Evolutionary conservation across 768 basidiomycete genomes (phyloP).

Genomic region (Tricholoma matsutake): DNA sequence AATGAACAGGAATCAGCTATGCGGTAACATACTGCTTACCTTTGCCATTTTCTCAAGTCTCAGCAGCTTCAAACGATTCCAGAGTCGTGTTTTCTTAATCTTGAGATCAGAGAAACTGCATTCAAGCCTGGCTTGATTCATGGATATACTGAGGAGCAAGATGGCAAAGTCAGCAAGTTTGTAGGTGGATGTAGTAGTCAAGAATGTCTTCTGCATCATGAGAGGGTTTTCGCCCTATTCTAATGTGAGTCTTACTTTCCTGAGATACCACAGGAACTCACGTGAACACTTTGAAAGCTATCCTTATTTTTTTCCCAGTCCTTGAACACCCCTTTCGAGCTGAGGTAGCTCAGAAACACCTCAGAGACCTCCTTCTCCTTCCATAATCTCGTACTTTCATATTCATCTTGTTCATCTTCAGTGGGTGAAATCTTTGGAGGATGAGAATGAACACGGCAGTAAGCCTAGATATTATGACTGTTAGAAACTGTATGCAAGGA

Average conservation of each 20-base stretch:
- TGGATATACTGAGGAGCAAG: constrained; percentile 18
- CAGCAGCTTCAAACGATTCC: constrained; percentile 19
- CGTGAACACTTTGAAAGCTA: constrained; percentile 11
- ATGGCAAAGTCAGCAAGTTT: constrained; percentile 23
- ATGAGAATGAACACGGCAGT: constrained; percentile 9
- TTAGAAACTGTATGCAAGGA: neutral
- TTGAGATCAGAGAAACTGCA: constrained; percentile 25
- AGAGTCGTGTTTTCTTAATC: constrained; percentile 23
- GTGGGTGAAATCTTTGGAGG: constrained; percentile 12
- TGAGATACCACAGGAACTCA: constrained; percentile 3
- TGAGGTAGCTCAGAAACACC: constrained; percentile 19
- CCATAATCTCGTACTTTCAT: neutral
- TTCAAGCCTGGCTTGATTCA: constrained; percentile 23
- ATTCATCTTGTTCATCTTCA: constrained; percentile 10
- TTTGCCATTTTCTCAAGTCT: constrained; percentile 27
- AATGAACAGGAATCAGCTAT: neutral
- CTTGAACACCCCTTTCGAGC: constrained; percentile 14
- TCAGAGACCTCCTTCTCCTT: constrained; percentile 19
- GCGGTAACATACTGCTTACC: constrained; percentile 7
- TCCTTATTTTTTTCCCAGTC: constrained; percentile 15
- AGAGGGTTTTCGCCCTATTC: constrained; percentile 10
- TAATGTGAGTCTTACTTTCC: too few species aligned
- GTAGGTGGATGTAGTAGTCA: neutral
- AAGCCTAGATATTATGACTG: constrained; percentile 8
- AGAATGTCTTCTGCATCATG: constrained; percentile 16